These are phyloP conservation scores for Hanseniaspora mollemarum DNA, from an alignment of 805 yeast species.

Conservation along the genomic window DNA sequence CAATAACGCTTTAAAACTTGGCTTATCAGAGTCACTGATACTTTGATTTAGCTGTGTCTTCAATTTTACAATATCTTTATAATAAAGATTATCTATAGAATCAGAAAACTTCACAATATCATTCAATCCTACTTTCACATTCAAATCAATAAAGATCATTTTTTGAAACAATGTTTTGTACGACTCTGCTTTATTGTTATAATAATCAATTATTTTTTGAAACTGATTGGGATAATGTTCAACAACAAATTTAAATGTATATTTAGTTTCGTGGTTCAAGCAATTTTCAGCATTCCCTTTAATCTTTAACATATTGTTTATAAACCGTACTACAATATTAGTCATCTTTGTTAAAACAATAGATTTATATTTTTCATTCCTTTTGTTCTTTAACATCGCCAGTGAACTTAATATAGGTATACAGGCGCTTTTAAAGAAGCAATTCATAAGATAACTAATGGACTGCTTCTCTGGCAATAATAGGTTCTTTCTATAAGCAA, in stretches of 20 bases:
- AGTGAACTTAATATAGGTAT: slow-evolving; percentile 1
- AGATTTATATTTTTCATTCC: neutral
- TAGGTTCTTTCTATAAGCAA: neutral
- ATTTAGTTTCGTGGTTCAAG: neutral
- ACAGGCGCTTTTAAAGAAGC: slow-evolving; percentile 4
- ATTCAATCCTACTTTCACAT: neutral
- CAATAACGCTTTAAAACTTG: neutral
- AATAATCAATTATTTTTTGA: slow-evolving; percentile 8
- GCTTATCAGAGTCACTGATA: neutral
- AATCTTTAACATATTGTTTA: slow-evolving; percentile 6
- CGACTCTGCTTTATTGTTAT: neutral
- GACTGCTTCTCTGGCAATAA: neutral
- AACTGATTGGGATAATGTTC: neutral
- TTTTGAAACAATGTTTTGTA: neutral
- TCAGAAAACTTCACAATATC: neutral
- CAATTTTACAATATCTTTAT: neutral
- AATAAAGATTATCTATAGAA: neutral
- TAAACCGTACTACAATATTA: slow-evolving; percentile 4
- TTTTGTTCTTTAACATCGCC: neutral
- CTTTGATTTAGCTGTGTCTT: neutral
- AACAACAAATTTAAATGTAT: neutral
- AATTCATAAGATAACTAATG: neutral
- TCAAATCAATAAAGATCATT: neutral
- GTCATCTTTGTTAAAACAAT: neutral
- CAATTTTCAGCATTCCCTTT: neutral